Conservation (phyloP, 2,329 filamentous ascomycete species). For the Exserohilum turcica region DNA sequence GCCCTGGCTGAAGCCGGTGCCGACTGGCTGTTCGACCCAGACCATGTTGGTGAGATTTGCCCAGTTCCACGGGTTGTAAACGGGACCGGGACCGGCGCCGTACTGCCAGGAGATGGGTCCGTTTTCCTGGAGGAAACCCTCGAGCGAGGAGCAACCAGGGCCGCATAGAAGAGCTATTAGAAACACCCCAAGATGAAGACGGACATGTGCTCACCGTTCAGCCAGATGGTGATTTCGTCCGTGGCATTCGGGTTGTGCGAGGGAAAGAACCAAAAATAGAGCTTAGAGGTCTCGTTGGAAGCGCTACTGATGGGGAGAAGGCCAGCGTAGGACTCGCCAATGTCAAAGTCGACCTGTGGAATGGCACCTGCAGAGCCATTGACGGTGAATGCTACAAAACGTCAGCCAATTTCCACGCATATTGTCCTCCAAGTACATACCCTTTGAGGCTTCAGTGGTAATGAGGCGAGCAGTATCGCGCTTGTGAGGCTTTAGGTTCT, state of each 20-base stretch:
- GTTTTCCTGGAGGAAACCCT: slow-evolving; percentile 57
- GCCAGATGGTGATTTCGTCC: slow-evolving; percentile 59
- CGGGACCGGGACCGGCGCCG: slow-evolving; percentile 44
- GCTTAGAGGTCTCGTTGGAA: slow-evolving; percentile 51
- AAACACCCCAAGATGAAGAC: neutral
- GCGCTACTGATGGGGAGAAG: slow-evolving; percentile 59
- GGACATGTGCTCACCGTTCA: slow-evolving; percentile 29
- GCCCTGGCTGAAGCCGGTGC: slow-evolving; percentile 72
- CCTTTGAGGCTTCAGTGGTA: slow-evolving; percentile 46
- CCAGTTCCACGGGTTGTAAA: slow-evolving; percentile 54
- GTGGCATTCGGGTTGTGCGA: slow-evolving; percentile 54
- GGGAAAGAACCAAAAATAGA: slow-evolving; percentile 64
- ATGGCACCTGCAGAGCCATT: slow-evolving; percentile 46
- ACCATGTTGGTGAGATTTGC: slow-evolving; percentile 71
- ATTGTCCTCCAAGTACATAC: slow-evolving; percentile 1
- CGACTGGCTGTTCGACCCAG: slow-evolving; percentile 72
- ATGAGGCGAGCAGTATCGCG: slow-evolving; percentile 41
- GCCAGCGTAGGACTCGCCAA: slow-evolving; percentile 53
- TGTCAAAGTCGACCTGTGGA: slow-evolving; percentile 57
- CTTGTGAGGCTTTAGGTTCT: slow-evolving; percentile 26
- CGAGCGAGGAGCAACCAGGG: slow-evolving; percentile 55
- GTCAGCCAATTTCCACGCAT: slow-evolving; percentile 3
- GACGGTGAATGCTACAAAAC: slow-evolving; percentile 40
- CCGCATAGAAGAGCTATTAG: slow-evolving; percentile 23
- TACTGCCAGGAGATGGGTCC: slow-evolving; percentile 55